Base-by-base conservation (phyloP, 179 eudicot genomes). In the Beta macrorhiza region DNA sequence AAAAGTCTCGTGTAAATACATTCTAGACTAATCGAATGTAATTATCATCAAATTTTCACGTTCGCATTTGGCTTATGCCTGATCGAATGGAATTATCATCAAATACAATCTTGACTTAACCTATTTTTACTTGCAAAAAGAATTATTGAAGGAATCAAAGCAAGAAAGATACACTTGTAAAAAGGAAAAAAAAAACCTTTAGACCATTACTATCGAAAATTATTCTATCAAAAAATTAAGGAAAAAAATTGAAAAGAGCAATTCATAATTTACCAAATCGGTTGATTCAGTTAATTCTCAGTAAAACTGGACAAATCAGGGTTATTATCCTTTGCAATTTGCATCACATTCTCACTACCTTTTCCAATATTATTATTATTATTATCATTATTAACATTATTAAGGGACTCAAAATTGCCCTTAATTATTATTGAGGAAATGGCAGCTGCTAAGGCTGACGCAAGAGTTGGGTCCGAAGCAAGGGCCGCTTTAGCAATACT, bases 371-470 rank as follows among this genome's bases (percentile, higher is more conserved):
- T 76, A 77, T 12, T 70, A 61, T 7, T 55, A 81, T 80, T 87
- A 37, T 37, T 76, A 79, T 9, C 76, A 51, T 37, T 70, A 61
- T 7, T 55, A 81, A 80, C 85, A 32, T 37, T 76, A 79, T 9
- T 87, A 55, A 29, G 14, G 6, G 78, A 55, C 8, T 81, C 81
- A 64, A 42, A 47, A 59, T 82, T 82, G 10, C 87, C 91, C 79
- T 71, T 76, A 67, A 92, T 84, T 67, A 87, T 77, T 52, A 87
- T 77, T 52, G 97, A 87, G 42, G 93, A 80, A 80, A 92, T 88
- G 5, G 91, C 90, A 0, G 92, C 82, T 6, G 86, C 90, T n/a
- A 92, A 65, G 58, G 91, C 89, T 7, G 90, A 82, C 14, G 90
- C 83, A 14, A 92, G 84, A 47, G 77, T 81, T 3, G 97, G 97